Evolutionary conservation across 139 green algal species (phyloP), one percentile per base, ranked within the genome.

Genomic region (Chlorella sorokiniana): DNA sequence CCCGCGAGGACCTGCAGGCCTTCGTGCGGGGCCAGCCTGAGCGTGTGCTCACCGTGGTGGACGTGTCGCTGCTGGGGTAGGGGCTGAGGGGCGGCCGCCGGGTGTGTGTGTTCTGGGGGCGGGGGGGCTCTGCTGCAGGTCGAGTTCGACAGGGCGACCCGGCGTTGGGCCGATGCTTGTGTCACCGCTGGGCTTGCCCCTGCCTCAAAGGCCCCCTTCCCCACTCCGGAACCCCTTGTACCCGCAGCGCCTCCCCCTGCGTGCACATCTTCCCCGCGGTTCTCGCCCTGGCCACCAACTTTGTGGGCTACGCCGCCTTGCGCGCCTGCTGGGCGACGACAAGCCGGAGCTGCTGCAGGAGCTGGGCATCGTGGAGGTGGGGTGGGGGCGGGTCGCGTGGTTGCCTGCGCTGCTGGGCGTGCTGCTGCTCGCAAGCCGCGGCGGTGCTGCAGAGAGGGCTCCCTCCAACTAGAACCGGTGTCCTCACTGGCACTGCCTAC

Each of bases 241-340:
- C 27, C 4, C 80, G 65, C 67, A 74, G 68, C 62, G 86, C 85
- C 52, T 67, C 54, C 2, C 80, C 89, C 22, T 93, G 90, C 73
- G 67, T 93, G 41, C 86, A 88, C 65, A 87, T 97, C 40, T 97
- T 91, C 77, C 91, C 94, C 3, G 94, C 94, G 0, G 91, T 98
- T 52, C 77, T 97, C 40, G 92, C 94, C 7, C 87, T 96, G 37
- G 88, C 91, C 33, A 88, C 83, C 44, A 92, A 88, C 84, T 92
- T 96, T 62, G 16, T 11, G 44, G 83, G 84, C 7, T 84, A 88
- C 74, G 90, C 88, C 27, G 45, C 68, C 10, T 94, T 83, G 90
- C 84, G 29, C 85, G 91, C 38, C 80, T 94, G 27, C 64, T 93
- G 44, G 82, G 63, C 0, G 91, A 94, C 67, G 76, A 78, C 22